phyloP scores from a whole-genome alignment of 108 stramenopile species.

The Cyclotella baltica region DNA sequence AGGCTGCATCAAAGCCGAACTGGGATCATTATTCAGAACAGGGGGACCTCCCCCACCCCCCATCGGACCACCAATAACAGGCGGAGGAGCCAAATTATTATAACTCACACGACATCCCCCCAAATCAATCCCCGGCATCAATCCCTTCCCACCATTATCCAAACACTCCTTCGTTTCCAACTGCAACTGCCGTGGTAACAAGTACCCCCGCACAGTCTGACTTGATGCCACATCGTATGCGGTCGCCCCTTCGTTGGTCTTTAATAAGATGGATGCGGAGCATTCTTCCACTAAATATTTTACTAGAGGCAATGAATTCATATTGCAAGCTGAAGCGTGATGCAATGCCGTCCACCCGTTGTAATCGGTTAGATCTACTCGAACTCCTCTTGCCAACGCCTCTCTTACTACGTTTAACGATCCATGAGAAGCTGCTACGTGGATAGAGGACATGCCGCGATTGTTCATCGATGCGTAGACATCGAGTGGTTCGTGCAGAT shows the following conservation, averaged over 20 bases:
- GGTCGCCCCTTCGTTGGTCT: constrained; percentile 72
- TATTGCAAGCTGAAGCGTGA: constrained; percentile 62
- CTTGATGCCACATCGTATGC: constrained; percentile 84
- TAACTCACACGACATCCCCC: constrained; percentile 72
- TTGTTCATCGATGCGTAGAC: constrained; percentile 27
- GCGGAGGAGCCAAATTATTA: constrained; percentile 68
- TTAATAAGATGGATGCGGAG: constrained; percentile 58
- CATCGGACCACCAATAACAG: constrained; percentile 39
- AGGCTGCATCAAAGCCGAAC: constrained; percentile 51
- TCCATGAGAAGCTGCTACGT: constrained; percentile 68
- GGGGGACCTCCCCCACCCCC: background rate
- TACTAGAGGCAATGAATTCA: constrained; percentile 39
- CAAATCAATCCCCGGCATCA: constrained; percentile 85
- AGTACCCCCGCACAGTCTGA: constrained; percentile 74
- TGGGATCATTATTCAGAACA: constrained; percentile 31
- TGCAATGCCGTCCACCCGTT: constrained; percentile 81
- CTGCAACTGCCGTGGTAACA: constrained; percentile 87
- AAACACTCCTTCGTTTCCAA: constrained; percentile 76
- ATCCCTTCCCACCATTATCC: constrained; percentile 80
- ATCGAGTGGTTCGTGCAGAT: constrained; percentile 39
- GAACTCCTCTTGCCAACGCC: constrained; percentile 55
- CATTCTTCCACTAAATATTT: constrained; percentile 69
- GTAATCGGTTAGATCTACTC: constrained; percentile 59
- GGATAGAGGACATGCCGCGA: constrained; percentile 69
- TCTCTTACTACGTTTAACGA: constrained; percentile 42